Evolutionary conservation across 148 eudicot genomes (phyloP).

Genomic region (Amaranthus palmeri): DNA sequence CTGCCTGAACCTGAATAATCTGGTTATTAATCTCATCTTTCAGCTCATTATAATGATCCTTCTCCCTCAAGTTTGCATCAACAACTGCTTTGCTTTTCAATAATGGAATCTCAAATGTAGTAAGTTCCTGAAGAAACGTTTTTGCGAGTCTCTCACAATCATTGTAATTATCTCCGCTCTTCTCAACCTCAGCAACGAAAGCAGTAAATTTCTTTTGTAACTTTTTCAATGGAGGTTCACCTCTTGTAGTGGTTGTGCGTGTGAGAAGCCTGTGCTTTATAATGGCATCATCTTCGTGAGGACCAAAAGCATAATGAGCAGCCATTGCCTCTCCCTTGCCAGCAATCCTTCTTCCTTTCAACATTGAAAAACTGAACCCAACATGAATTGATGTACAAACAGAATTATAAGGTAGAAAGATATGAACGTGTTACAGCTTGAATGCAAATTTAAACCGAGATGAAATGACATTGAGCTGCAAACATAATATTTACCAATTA

Average conservation of each 20-base stretch:
- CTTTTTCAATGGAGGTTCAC: constrained; percentile 92
- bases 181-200: constrained; percentile 70
- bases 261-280: constrained; percentile 94
- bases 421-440: background rate
- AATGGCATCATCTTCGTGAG: constrained; percentile 78
- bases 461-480: background rate
- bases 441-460: background rate
- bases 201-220: constrained; percentile 92
- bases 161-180: constrained; percentile 57
- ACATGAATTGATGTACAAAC: constrained; percentile 1
- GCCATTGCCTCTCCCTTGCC: constrained; percentile 73
- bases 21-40: constrained; percentile 77
- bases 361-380: constrained; percentile 33
- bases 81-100: constrained; percentile 82
- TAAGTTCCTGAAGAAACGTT: constrained; percentile 81
- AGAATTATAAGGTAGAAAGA: background rate
- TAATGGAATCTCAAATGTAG: constrained; percentile 83
- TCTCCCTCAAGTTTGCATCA: constrained; percentile 85
- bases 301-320: constrained; percentile 86
- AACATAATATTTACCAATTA: background rate
- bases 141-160: constrained; percentile 92
- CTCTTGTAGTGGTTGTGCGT: constrained; percentile 88
- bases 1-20: constrained; percentile 68
- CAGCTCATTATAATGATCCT: constrained; percentile 82
- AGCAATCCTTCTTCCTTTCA: constrained; percentile 58